phyloP scores from a whole-genome alignment of 2,329 filamentous ascomycete species.

The Fusarium sp. region DNA sequence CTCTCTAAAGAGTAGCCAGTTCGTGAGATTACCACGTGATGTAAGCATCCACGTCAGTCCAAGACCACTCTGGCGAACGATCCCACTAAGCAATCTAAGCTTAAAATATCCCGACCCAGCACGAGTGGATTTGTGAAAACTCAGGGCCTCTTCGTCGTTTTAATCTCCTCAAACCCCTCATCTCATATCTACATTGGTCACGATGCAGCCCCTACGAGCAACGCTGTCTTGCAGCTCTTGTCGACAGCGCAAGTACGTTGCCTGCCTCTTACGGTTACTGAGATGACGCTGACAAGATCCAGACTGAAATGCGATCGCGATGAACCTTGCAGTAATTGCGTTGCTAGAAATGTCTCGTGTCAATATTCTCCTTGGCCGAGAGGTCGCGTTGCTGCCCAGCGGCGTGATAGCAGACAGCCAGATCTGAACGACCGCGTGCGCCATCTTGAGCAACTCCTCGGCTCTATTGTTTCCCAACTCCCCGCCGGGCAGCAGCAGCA shows the following conservation, averaged over 20 bases:
- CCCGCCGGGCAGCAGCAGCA: conserved; percentile 3
- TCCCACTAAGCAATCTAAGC: conserved; percentile 16
- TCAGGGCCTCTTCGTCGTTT: not conserved
- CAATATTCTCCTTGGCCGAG: conserved; percentile 28
- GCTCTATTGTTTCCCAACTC: conserved; percentile 33
- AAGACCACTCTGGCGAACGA: not conserved
- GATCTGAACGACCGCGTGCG: conserved; percentile 34
- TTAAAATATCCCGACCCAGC: conserved; percentile 14
- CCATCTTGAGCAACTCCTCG: conserved; percentile 35
- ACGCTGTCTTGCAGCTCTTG: conserved; percentile 31
- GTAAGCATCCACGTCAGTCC: conserved; percentile 2
- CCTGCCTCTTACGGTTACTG: not conserved
- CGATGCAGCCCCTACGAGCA: conserved; percentile 13
- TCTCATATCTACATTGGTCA: too few relatives aligned
- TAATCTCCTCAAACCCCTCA: not conserved
- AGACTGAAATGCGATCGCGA: conserved; percentile 40
- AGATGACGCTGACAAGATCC: not conserved
- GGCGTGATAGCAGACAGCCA: conserved; percentile 2
- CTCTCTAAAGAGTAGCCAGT: conserved; percentile 2
- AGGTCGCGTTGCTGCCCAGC: conserved; percentile 17
- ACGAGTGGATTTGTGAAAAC: not conserved
- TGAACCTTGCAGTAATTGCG: conserved; percentile 39
- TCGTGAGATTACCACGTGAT: conserved; percentile 14
- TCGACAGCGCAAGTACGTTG: conserved; percentile 22
- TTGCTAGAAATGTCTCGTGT: conserved; percentile 33